Evolutionary conservation across 345 rosid genomes (phyloP).

Genomic region (Lepidium didymum): DNA sequence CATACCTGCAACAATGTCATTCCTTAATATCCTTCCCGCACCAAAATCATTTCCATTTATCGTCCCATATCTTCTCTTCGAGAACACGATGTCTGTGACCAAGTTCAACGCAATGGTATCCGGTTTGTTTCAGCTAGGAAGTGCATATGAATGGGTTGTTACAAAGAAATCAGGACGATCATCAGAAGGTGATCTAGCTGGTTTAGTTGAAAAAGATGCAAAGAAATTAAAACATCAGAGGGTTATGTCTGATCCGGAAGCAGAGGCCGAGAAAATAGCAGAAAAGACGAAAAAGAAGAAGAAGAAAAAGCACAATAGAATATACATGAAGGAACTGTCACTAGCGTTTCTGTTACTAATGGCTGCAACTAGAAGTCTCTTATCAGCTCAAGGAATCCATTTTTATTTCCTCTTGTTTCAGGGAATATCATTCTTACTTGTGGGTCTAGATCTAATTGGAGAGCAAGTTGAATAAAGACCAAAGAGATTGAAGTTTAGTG

Average conservation of each 20-base stretch:
- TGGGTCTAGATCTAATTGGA: constrained; percentile 91
- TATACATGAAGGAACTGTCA: constrained; percentile 76
- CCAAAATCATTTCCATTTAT: constrained; percentile 91
- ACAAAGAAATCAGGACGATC: constrained; percentile 95
- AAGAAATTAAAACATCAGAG: constrained; percentile 46
- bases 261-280: constrained; percentile 40
- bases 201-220: constrained; percentile 47
- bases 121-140: constrained; percentile 90
- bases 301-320: constrained; percentile 79
- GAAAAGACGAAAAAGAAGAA: constrained; percentile 33
- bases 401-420: constrained; percentile 97
- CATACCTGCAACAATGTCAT: constrained; percentile 93
- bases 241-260: constrained; percentile 48
- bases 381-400: constrained; percentile 96
- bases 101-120: constrained; percentile 96
- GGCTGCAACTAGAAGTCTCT: constrained; percentile 79
- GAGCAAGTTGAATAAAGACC: constrained; percentile 68
- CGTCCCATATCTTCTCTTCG: constrained; percentile 93
- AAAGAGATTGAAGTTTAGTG: constrained; percentile 10
- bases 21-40: constrained; percentile 89
- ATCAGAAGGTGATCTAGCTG: constrained; percentile 78
- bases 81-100: constrained; percentile 96
- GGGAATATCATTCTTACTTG: constrained; percentile 86
- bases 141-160: constrained; percentile 95
- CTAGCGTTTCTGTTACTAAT: constrained; percentile 79